Conservation (phyloP, 2,329 filamentous ascomycete genomes). For the Tolypocladium tropicale region DNA sequence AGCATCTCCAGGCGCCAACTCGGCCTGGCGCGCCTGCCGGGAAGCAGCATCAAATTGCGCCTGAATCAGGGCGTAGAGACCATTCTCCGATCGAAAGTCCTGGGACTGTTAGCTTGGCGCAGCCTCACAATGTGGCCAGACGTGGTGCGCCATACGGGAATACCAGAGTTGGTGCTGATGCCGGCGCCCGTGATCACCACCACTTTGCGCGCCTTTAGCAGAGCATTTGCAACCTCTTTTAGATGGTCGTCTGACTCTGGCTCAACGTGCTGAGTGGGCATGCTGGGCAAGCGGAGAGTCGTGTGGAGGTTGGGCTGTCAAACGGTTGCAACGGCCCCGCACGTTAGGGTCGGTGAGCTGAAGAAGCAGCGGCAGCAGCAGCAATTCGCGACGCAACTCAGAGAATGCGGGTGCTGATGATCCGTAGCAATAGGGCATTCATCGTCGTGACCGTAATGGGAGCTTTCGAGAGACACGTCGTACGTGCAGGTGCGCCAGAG, state of each 20-base stretch:
- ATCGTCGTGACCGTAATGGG: neutral
- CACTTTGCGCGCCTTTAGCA: conserved; percentile 58
- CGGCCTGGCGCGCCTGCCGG: conserved; percentile 20
- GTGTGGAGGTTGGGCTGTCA: neutral
- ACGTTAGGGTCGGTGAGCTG: neutral
- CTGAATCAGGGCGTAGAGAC: conserved; percentile 62
- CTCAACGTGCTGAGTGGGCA: conserved; percentile 49
- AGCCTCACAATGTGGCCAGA: neutral
- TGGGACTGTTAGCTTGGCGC: conserved; percentile 18
- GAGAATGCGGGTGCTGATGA: neutral
- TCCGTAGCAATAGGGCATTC: neutral
- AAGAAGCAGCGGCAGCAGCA: neutral
- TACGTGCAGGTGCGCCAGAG: neutral
- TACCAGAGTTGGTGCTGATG: conserved; percentile 67
- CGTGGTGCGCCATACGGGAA: conserved; percentile 42
- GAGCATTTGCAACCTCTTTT: conserved; percentile 53
- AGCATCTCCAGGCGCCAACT: conserved; percentile 12
- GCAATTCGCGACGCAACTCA: neutral
- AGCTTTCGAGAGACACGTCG: neutral
- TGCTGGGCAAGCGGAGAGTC: conserved; percentile 20
- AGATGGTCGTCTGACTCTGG: conserved; percentile 41
- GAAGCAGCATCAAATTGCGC: conserved; percentile 50
- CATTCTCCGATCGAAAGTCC: conserved; percentile 65
- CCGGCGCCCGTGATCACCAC: conserved; percentile 63
- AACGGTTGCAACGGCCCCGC: neutral